Conservation (phyloP, 495 filamentous ascomycete genomes). For the Penicillium waksmanii region DNA sequence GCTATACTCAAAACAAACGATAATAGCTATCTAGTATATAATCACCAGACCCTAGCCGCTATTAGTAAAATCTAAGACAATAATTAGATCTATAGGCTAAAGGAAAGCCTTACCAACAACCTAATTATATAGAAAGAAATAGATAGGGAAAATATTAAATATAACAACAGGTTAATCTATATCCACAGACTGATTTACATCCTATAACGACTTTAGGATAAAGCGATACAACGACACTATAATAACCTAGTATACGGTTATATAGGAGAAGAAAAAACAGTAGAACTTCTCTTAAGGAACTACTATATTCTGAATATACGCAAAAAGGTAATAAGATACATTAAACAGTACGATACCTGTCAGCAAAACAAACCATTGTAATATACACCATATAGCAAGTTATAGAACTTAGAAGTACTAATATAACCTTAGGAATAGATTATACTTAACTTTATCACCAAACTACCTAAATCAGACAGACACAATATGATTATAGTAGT, state of each 20-base stretch:
- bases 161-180: constrained; percentile 11
- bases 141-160: not conserved
- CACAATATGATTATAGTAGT: constrained; percentile 13
- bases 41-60: constrained; percentile 2
- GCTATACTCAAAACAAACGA: constrained; percentile 16
- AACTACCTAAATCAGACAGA: constrained; percentile 10
- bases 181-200: constrained; percentile 18
- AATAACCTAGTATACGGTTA: constrained; percentile 3
- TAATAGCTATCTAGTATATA: constrained; percentile 13
- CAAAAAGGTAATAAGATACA: constrained; percentile 12
- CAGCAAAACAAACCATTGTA: constrained; percentile 6
- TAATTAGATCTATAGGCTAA: constrained; percentile 3
- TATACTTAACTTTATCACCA: constrained; percentile 28
- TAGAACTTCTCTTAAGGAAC: constrained; percentile 15
- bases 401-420: constrained; percentile 15
- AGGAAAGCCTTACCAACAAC: constrained; percentile 2
- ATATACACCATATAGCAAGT: constrained; percentile 13
- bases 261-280: constrained; percentile 12
- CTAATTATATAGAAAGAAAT: not conserved
- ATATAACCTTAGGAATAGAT: constrained; percentile 18
- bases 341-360: constrained; percentile 12
- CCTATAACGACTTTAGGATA: not conserved
- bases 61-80: constrained; percentile 8
- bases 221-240: constrained; percentile 17
- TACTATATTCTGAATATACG: constrained; percentile 9